Evolutionary conservation across 1,139 yeast genomes (phyloP).

Genomic region (Protomyces lactucae-debilis): DNA sequence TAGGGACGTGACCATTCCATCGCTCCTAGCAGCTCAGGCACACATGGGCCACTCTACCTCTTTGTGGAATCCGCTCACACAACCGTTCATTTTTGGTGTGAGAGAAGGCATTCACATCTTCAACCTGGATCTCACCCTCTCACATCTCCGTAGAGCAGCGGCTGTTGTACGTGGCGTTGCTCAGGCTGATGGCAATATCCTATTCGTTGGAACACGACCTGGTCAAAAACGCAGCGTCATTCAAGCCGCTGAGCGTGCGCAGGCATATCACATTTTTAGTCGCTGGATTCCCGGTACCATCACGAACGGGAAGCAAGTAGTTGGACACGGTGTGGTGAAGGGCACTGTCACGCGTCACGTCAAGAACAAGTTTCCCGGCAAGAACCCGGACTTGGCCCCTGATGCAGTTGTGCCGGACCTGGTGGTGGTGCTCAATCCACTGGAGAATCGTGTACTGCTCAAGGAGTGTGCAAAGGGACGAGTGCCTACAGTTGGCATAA

Average conservation of each 20-base stretch:
- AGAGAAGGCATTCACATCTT: constrained; percentile 86
- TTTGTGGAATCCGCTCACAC: constrained; percentile 57
- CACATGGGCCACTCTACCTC: constrained; percentile 87
- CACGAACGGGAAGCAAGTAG: constrained; percentile 75
- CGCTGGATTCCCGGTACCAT: constrained; percentile 96
- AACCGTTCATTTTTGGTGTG: constrained; percentile 75
- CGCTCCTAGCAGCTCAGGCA: constrained; percentile 74
- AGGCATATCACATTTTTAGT: constrained; percentile 74
- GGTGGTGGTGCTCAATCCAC: constrained; percentile 79
- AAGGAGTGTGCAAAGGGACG: constrained; percentile 76
- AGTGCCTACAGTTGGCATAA: constrained; percentile 87
- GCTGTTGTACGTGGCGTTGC: constrained; percentile 76
- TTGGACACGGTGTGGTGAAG: constrained; percentile 56
- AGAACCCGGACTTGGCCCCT: constrained; percentile 32
- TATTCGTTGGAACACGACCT: constrained; percentile 78
- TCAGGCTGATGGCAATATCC: constrained; percentile 74
- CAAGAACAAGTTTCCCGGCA: constrained; percentile 12
- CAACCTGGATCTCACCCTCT: constrained; percentile 76
- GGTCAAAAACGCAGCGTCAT: constrained; percentile 73
- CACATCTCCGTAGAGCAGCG: constrained; percentile 70
- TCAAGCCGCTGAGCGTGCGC: constrained; percentile 70
- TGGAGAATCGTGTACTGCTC: constrained; percentile 75
- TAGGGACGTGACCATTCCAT: neutral
- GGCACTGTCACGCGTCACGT: constrained; percentile 41
- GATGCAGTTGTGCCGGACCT: constrained; percentile 70